Base-by-base conservation (phyloP, 805 yeast genomes). In the Starmerella riodocensis region DNA sequence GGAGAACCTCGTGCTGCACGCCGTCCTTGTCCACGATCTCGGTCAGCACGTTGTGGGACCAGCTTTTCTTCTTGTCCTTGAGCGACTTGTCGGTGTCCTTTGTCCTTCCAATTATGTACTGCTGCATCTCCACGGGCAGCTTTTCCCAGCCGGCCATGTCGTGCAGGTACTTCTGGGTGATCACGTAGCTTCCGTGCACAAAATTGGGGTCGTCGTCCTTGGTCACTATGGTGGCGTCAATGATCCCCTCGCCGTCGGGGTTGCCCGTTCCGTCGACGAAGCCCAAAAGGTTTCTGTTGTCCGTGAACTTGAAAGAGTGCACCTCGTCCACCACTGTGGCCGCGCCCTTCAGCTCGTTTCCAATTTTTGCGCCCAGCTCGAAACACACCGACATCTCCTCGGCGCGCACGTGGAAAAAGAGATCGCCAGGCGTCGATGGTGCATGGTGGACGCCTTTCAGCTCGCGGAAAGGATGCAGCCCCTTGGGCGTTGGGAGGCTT, bases 1-100 rank as follows among this genome's bases (percentile, higher is more conserved):
- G 45, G 14, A 50, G 32, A 32, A 50, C 49, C 31, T 45, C 49
- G 29, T 41, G 37, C 39, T 43, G 45, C 14, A 39, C 38, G 20
- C 57, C 76, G 19, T 40, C 36, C 43, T 69, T 76, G 55, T 81
- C 93, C 43, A 65, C 67, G 53, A 81, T 79, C 22, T 88, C 79
- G 29, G 77, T 75, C 38, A 73, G 57, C 19, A 48, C 45, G 32
- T 53, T 39, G 37, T 49, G 53, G 59, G 60, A 58, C 70, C 75
- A 44, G 17, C 40, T 29, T 29, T 40, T 31, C 36, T 44, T 44
- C 26, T 41, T 35, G 33, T 50, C 53, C 14, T 37, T 42, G 2
- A 47, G 43, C 42, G 43, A 47, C 20, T 47, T 32, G 29, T 50
- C 50, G 16, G 43, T 41, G 21, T 47, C 26, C 49, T 50, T 50